Base-by-base conservation (phyloP, 441 rosid genomes). In the Corymbia citriodora region DNA sequence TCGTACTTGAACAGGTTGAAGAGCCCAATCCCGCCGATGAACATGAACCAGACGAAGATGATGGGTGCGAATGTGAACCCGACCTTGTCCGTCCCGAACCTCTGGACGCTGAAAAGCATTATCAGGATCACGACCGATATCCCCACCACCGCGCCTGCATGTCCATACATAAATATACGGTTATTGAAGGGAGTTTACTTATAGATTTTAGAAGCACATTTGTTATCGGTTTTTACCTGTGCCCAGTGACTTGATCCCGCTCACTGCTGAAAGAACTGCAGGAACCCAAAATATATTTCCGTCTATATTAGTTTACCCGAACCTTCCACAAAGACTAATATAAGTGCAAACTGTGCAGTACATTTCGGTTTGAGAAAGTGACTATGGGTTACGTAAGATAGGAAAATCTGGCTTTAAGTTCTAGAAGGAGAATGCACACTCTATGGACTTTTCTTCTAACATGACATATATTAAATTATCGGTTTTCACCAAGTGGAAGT, bases 51-150 rank as follows among this genome's bases (percentile, higher is more conserved):
- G 10, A 95, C 0, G 57, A 92, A 85, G 88, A 96, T 90, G 25
- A 97, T 92, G 3, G 99, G 98, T 2, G 97, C 98, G 57, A 97
- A 97, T 2, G 94, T 70, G 88, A 89, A 90, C 18, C 99, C 99
- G 3, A 97, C 98, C 93, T 94, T 96, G 81, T 97, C 98, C 0
- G 98, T 96, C 12, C 99, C 99, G 55, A 94, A 92, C 65, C 96
- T 91, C 87, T 97, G 99, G 83, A 88, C 89, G 70, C 87, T 53
- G 92, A 97, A 96, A 6, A 97, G 91, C 0, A 91, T 0, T 9
- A 97, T 72, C 89, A 97, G 91, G 91, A 97, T 96, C 59, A 91
- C 96, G 19, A 96, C 93, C 7, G 99, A 96, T 65, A 97, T 92
- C 53, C 97, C 96, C 74, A 95, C 95, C 45, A 95, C 95, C n/a